Evolutionary conservation across 73 alveolate genomes (phyloP), one percentile per base, ranked within the genome.

Genomic region (Diophrys appendiculata): DNA sequence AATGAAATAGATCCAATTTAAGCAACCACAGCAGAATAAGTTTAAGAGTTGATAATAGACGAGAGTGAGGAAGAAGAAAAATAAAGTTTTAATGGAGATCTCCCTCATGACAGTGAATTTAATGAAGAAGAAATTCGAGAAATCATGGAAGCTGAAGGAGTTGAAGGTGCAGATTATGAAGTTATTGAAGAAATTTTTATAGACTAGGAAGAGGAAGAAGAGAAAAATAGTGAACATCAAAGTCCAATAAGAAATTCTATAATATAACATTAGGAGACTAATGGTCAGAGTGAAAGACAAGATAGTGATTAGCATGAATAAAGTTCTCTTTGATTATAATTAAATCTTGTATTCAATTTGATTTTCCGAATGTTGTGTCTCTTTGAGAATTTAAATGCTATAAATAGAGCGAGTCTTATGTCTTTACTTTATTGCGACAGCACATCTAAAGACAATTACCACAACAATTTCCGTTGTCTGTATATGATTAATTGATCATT

Each of bases 371-470:
- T 43, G 60, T 18, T 43, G 60, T 43, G 60, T 43, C 5, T 11
- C 18, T 43, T 43, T 11, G 60, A 43, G 18, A 43, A 43, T 11
- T 43, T 43, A 43, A 43, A 43, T 43, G 18, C 18, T 43, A 43
- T 43, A 11, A 11, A 18, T 43, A 43, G 5, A 43, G 60, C 60
- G 5, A 5, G 18, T 55, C 74, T 56, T 75, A 53, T 0, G 52
- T 55, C 32, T 75, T 33, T 29, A 75, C 68, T 53, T 75, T 75
- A n/a, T 69, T 28, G 1, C 70, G 29, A 29, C 74, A 75, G 31
- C 83, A 75, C 83, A 75, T 75, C 35, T 24, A 55, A 54, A 26
- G 55, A 53, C 83, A 75, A 24, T 75, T 75, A 1, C 8, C 65
- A 31, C 68, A 0, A 33, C 75, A 30, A 31, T 31, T 30, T 70